Evolutionary conservation across 768 basidiomycete genomes (phyloP).

Genomic region (Tylopilus vinaceipallidus): DNA sequence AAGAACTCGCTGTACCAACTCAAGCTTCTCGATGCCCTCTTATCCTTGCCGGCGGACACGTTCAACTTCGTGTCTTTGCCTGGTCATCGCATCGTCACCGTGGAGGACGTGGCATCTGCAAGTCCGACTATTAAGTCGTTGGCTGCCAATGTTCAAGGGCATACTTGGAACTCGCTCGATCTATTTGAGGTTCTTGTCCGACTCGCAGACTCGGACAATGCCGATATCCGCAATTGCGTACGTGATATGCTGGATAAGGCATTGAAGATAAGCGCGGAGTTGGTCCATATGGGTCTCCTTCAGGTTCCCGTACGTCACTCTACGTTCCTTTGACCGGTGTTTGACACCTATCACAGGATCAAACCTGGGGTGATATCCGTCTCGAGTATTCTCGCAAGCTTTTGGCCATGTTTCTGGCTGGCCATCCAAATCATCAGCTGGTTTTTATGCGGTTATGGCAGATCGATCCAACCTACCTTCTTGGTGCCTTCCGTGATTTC

Average conservation of each 20-base stretch:
- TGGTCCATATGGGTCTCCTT: constrained; percentile 90
- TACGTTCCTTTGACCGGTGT: neutral
- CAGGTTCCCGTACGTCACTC: constrained; percentile 75
- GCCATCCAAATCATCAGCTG: constrained; percentile 92
- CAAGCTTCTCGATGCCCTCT: constrained; percentile 81
- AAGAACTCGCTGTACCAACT: constrained; percentile 82
- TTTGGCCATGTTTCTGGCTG: constrained; percentile 85
- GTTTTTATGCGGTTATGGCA: constrained; percentile 98
- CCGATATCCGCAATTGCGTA: constrained; percentile 73
- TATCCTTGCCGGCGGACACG: constrained; percentile 85
- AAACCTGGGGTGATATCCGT: constrained; percentile 85
- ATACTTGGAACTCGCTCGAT: constrained; percentile 94
- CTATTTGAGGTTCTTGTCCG: constrained; percentile 86
- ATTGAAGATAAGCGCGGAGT: constrained; percentile 88
- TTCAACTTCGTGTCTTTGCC: constrained; percentile 92
- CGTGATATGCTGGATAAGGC: constrained; percentile 93
- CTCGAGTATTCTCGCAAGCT: constrained; percentile 84
- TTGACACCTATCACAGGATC: constrained; percentile 44
- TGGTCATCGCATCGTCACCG: constrained; percentile 77
- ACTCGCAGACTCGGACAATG: constrained; percentile 66
- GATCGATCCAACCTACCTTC: constrained; percentile 80
- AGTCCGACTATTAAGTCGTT: constrained; percentile 91
- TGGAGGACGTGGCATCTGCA: constrained; percentile 81
- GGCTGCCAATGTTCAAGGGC: constrained; percentile 86
- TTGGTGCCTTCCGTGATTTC: constrained; percentile 86